phyloP scores from a whole-genome alignment of 768 basidiomycete species.

The Bullera alba region DNA sequence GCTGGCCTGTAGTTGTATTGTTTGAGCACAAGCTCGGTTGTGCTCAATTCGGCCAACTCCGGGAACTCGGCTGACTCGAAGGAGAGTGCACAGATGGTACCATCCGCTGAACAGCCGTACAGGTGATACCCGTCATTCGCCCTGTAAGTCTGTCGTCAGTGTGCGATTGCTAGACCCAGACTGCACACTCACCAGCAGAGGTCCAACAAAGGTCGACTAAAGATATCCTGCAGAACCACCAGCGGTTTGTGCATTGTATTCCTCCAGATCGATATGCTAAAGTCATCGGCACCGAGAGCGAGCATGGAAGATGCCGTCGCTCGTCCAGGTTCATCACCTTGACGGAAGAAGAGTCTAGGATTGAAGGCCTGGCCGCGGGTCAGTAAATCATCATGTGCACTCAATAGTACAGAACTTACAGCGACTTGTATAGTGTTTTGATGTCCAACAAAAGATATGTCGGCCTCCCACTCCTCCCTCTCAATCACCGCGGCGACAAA shows the following conservation, averaged over 20 bases:
- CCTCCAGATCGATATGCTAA: constrained; percentile 92
- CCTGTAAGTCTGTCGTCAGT: constrained; percentile 51
- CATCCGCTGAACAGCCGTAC: constrained; percentile 92
- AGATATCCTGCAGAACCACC: constrained; percentile 87
- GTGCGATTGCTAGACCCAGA: neutral
- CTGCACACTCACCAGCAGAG: constrained; percentile 70
- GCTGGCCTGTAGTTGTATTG: constrained; percentile 21
- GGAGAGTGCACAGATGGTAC: constrained; percentile 79
- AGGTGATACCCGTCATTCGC: constrained; percentile 85
- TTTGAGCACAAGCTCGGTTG: constrained; percentile 43
- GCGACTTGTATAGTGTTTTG: constrained; percentile 96
- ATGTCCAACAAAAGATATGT: constrained; percentile 91
- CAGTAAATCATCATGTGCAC: neutral
- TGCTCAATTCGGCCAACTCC: constrained; percentile 47
- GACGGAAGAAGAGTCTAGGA: constrained; percentile 84
- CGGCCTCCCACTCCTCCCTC: constrained; percentile 71
- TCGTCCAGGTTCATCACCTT: constrained; percentile 55
- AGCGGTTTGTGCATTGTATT: constrained; percentile 84
- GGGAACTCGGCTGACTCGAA: constrained; percentile 55
- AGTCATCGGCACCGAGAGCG: constrained; percentile 87
- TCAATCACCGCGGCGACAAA: constrained; percentile 96
- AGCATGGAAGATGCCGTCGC: constrained; percentile 40
- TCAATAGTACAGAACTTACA: constrained; percentile 51
- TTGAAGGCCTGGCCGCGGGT: constrained; percentile 63
- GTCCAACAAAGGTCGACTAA: constrained; percentile 91